These are phyloP conservation scores for Entamoeba histolytica DNA, from an alignment of 208 protist genomes.

Conservation along the genomic window DNA sequence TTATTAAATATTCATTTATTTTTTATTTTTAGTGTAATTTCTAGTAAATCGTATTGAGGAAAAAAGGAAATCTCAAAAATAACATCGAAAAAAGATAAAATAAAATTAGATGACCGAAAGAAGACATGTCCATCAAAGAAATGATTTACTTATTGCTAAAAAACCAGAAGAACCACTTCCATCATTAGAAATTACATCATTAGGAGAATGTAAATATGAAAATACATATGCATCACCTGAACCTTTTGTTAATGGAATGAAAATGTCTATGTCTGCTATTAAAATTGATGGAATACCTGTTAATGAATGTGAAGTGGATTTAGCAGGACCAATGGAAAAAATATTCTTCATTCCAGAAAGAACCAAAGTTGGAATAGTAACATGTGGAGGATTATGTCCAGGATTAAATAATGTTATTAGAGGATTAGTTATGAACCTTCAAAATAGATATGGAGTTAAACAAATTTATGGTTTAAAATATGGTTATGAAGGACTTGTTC, in stretches of 20 bases:
- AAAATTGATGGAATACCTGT: background rate
- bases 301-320: background rate
- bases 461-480: background rate
- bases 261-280: background rate
- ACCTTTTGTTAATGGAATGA: background rate
- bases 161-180: background rate
- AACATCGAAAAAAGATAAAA: no score
- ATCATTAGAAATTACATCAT: background rate
- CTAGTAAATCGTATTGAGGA: no score
- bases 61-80: no score
- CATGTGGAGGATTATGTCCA: background rate
- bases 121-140: background rate
- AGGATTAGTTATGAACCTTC: background rate
- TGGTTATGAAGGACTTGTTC: background rate
- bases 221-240: background rate
- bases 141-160: background rate
- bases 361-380: background rate
- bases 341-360: background rate
- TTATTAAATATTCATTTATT: no score
- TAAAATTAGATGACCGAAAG: background rate
- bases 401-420: conserved; percentile 1
- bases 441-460: background rate
- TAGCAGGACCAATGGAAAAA: background rate
- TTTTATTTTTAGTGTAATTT: no score
- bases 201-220: background rate